Conservation (phyloP, 2,329 filamentous ascomycete genomes). For the Macroventuria anomochaeta region DNA sequence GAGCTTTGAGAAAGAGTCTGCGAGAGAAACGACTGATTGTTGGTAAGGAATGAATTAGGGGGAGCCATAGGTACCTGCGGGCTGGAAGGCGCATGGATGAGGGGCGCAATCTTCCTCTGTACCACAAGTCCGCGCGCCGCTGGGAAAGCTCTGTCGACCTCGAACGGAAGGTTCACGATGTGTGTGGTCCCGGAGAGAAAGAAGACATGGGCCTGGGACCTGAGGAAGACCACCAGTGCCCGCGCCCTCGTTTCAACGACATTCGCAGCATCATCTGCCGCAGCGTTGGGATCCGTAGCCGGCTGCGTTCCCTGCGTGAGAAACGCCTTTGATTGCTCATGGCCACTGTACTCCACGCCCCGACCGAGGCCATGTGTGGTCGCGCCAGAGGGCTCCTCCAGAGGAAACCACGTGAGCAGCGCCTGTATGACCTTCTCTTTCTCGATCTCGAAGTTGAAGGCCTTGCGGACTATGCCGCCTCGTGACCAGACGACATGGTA, state of each 20-base stretch:
- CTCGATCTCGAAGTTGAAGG: conserved; percentile 85
- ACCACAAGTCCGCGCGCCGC: conserved; percentile 84
- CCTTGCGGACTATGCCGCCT: conserved; percentile 81
- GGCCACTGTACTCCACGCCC: conserved; percentile 20
- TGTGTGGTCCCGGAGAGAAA: conserved; percentile 88
- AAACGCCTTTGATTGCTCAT: conserved; percentile 29
- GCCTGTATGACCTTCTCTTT: conserved; percentile 87
- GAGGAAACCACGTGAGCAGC: conserved; percentile 80
- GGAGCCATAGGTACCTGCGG: conserved; percentile 64
- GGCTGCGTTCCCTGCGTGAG: conserved; percentile 45
- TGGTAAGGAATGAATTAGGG: conserved; percentile 80
- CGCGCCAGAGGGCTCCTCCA: conserved; percentile 38
- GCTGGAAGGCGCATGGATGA: conserved; percentile 46
- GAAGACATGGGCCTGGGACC: conserved; percentile 91
- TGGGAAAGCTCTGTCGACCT: conserved; percentile 85
- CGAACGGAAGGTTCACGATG: conserved; percentile 91
- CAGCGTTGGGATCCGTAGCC: conserved; percentile 35
- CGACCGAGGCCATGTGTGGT: conserved; percentile 15
- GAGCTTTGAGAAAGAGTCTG: conserved; percentile 60
- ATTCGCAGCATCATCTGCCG: conserved; percentile 24
- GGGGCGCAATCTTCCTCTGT: conserved; percentile 74
- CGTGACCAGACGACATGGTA: conserved; percentile 87
- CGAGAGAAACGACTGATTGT: conserved; percentile 53
- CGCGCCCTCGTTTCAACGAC: conserved; percentile 42
- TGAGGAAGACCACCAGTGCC: conserved; percentile 88